phyloP scores from a whole-genome alignment of 208 protist genomes.

The Trypanosoma theileri region DNA sequence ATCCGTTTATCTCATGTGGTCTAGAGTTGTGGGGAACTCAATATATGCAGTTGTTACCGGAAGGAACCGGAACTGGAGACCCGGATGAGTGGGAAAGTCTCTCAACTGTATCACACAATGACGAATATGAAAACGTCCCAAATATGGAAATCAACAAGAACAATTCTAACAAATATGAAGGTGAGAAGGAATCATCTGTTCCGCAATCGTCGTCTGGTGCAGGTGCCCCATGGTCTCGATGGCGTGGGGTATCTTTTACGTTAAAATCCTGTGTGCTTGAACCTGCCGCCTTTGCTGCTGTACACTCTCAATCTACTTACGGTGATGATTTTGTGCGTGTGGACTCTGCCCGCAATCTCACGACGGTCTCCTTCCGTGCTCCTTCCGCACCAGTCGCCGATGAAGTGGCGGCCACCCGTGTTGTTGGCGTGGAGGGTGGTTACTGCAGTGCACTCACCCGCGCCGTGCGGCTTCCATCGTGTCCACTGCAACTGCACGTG shows the following conservation, averaged over 20 bases:
- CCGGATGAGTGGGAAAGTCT: neutral
- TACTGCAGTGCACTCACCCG: constrained; percentile 12
- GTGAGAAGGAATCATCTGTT: no score
- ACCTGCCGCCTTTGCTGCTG: constrained; percentile 14
- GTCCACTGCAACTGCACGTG: constrained; percentile 22
- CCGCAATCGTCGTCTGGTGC: neutral
- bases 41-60: constrained; percentile 29
- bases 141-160: neutral
- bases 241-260: constrained; percentile 6
- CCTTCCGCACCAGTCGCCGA: neutral
- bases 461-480: constrained; percentile 37
- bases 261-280: constrained; percentile 25
- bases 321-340: constrained; percentile 38
- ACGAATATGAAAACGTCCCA: neutral
- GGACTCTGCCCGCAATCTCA: constrained; percentile 46
- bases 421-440: constrained; percentile 35
- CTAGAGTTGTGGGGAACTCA: constrained; percentile 31
- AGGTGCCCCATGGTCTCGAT: neutral
- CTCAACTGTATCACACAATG: neutral
- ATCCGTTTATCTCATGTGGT: constrained; percentile 37
- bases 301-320: constrained; percentile 22
- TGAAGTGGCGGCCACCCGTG: constrained; percentile 1
- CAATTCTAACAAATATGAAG: neutral
- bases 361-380: constrained; percentile 25
- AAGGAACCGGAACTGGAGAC: constrained; percentile 22